Percentiles rank a stretch among this genome's conserved stretches.
These are phyloP conservation scores for Solanum chilense DNA, from an alignment of 257 asterid genomes.

Conservation along the genomic window DNA sequence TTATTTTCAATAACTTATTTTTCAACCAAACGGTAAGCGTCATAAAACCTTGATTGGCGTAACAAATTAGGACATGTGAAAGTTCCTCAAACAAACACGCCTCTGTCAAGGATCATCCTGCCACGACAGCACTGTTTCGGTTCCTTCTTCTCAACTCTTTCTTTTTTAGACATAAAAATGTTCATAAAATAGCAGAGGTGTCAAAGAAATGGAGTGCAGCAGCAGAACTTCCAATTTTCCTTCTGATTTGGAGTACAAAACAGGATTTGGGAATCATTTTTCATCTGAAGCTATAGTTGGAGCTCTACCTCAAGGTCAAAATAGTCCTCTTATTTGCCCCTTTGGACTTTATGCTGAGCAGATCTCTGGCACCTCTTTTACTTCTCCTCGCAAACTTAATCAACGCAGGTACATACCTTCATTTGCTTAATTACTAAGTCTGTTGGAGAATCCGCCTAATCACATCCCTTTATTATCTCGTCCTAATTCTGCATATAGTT, in stretches of 20 bases:
- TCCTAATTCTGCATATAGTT: not conserved
- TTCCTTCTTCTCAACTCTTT: not conserved
- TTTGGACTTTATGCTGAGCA: constrained; percentile 93
- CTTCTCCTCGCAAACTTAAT: constrained; percentile 89
- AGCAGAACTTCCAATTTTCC: not conserved
- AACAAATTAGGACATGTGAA: not conserved
- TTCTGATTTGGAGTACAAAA: constrained; percentile 37
- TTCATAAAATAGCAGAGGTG: not conserved
- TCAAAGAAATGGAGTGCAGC: constrained; percentile 15
- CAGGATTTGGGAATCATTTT: constrained; percentile 82
- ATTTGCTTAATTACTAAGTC: not conserved
- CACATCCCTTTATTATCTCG: not conserved
- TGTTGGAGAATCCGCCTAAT: not conserved
- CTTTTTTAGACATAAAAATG: not conserved
- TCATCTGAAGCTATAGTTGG: constrained; percentile 86
- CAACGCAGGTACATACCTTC: constrained; percentile 40
- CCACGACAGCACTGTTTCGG: not conserved
- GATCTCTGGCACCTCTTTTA: constrained; percentile 93
- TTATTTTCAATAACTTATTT: not conserved
- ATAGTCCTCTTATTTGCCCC: constrained; percentile 81
- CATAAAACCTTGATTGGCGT: not conserved
- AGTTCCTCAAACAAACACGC: not conserved
- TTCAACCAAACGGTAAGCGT: too few relatives aligned
- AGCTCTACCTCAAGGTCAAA: constrained; percentile 76
- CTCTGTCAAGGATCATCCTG: not conserved